Conservation (phyloP, 169 alveolate genomes). For the Theileria annulata region DNA sequence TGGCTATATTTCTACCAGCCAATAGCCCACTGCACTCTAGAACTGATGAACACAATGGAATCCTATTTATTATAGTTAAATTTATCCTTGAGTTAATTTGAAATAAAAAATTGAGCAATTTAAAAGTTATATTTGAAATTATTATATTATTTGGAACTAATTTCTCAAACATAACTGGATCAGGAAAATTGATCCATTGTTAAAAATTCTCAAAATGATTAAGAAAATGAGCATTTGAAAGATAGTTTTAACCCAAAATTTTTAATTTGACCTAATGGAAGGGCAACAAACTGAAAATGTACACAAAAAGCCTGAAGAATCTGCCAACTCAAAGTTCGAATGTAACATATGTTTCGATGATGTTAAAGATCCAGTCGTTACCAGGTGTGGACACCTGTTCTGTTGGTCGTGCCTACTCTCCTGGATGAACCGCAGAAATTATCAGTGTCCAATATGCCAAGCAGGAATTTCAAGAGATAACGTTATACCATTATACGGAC, state of each 20-base stretch:
- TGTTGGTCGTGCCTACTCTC: constrained; percentile 93
- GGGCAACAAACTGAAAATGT: background rate
- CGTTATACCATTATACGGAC: constrained; percentile 89
- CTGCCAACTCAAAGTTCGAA: constrained; percentile 81
- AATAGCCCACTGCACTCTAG: too few species aligned
- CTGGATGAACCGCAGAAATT: constrained; percentile 89
- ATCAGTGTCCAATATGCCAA: constrained; percentile 93
- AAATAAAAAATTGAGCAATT: too few species aligned
- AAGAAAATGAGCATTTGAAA: background rate
- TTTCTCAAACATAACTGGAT: too few species aligned
- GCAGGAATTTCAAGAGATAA: constrained; percentile 89
- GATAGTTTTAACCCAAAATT: background rate
- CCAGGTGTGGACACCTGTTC: constrained; percentile 95
- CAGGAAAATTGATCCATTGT: too few species aligned
- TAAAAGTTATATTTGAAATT: too few species aligned
- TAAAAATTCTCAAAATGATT: background rate
- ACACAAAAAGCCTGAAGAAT: constrained; percentile 5
- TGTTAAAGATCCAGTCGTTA: constrained; percentile 95
- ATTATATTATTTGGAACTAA: too few species aligned
- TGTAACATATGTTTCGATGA: constrained; percentile 96
- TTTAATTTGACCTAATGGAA: background rate
- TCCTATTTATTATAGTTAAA: too few species aligned
- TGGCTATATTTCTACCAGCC: too few species aligned
- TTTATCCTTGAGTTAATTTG: too few species aligned
- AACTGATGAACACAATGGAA: too few species aligned